Base-by-base conservation (phyloP, 768 basidiomycete genomes). In the Mrakia frigida region DNA sequence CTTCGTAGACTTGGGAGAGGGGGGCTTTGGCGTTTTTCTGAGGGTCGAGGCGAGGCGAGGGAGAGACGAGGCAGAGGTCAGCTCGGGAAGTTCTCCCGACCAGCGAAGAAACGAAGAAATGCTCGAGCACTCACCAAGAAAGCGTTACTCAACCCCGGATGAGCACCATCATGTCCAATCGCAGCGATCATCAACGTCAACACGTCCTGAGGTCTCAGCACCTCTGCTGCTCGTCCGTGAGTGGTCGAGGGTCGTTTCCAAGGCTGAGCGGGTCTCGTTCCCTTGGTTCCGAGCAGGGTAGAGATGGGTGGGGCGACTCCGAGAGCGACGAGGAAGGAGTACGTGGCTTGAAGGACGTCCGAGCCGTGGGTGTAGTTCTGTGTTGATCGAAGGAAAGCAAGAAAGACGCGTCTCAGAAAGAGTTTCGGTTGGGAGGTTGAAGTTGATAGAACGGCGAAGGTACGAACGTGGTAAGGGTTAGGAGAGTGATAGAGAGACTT, bases 91-190 rank as follows among this genome's bases (percentile, higher is more conserved):
- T 14, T 7, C 18, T 31, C 5, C 16, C 13, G 60, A 28, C 13
- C 5, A 23, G 10, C 60, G n/a, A 61, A 23, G 60, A 31, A 31
- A 16, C 23, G 31, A 56, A n/a, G 46, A 60, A 2, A 41, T 63
- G 60, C n/a, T n/a, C n/a, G 56, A n/a, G 9, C 69, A 87, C 89
- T 82, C 80, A 93, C 94, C 92, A 98, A 92, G 84, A 98, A 98
- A 21, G 88, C 85, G 82, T 98, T 98, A 35, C 90, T 91, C 75
- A 98, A 88, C 0, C 97, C 97, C 0, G 97, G 97, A 84, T 99
- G 97, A 0, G 93, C 96, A 25, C 93, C 94, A 83, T 99, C 97
- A 81, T 99, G 97, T 0, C 97, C 97, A 80, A 99, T 93, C 59
- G 95, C 95, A 1, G 93, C 94, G 74, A 99, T 86, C 80, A 91